Percentiles rank a stretch among this genome's conserved stretches.
Evolutionary conservation across 345 rosid genomes (phyloP).

Genomic region (Durio zibethinus): DNA sequence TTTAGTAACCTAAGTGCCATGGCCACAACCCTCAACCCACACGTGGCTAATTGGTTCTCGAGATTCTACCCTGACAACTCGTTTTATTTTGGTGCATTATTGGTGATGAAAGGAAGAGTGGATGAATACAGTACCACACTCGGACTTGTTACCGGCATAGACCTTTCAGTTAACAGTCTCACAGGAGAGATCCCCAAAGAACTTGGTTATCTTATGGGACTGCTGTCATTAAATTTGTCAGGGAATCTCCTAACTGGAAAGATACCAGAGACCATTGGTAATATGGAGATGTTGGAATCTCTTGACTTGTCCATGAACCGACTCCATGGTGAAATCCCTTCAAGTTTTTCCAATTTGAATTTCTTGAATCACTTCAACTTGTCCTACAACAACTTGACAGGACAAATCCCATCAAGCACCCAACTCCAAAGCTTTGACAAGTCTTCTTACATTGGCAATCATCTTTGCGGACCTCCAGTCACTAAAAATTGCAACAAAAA

Average conservation of each 20-base stretch:
- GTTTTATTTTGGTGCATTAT: neutral
- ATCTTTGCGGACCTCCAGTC: slow-evolving; percentile 20
- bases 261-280: slow-evolving; percentile 5
- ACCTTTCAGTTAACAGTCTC: neutral
- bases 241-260: neutral
- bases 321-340: slow-evolving; percentile 14
- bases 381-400: slow-evolving; percentile 14
- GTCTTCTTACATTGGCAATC: slow-evolving; percentile 12
- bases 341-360: slow-evolving; percentile 1
- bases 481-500: neutral
- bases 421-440: slow-evolving; percentile 22
- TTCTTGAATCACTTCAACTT: slow-evolving; percentile 19
- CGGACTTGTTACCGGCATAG: neutral
- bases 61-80: no score
- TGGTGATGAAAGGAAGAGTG: neutral
- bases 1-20: slow-evolving; percentile 18
- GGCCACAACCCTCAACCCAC: no score
- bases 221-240: slow-evolving; percentile 2
- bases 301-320: slow-evolving; percentile 14
- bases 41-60: no score
- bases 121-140: neutral
- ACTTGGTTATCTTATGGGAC: neutral
- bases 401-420: slow-evolving; percentile 17
- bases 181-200: slow-evolving; percentile 15
- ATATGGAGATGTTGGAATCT: neutral